Evolutionary conservation across 2,329 filamentous ascomycete species (phyloP).

Genomic region (Arthrobotrys conoides): DNA sequence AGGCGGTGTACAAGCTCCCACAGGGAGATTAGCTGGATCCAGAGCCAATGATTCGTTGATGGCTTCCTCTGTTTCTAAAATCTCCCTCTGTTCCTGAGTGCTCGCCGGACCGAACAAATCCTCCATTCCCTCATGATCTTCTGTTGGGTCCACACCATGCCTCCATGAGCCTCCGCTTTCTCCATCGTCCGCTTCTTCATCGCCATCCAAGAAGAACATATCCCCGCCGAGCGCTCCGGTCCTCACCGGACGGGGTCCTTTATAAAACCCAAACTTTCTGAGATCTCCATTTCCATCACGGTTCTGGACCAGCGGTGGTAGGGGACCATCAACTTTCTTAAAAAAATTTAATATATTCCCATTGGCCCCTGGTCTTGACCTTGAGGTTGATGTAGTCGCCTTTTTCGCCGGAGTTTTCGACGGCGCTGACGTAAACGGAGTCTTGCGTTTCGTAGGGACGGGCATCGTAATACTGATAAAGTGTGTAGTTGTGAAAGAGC

Average conservation of each 20-base stretch:
- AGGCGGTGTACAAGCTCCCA: conserved; percentile 43
- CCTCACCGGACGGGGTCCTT: conserved; percentile 42
- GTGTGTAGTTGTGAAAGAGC: conserved; percentile 9
- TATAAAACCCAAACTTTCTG: conserved; percentile 55
- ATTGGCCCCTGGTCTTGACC: conserved; percentile 37
- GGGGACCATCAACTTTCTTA: conserved; percentile 55
- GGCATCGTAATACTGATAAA: conserved; percentile 44
- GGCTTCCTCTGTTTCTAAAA: conserved; percentile 39
- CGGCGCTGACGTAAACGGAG: conserved; percentile 31
- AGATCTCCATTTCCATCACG: conserved; percentile 51
- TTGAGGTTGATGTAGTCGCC: conserved; percentile 27
- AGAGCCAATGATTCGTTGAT: conserved; percentile 18
- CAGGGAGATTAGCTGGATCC: not conserved
- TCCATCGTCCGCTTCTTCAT: conserved; percentile 29
- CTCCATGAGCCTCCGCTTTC: not conserved
- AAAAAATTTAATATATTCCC: conserved; percentile 58
- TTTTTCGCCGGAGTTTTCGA: conserved; percentile 44
- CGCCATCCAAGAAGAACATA: conserved; percentile 48
- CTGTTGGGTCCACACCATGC: not conserved
- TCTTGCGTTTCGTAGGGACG: conserved; percentile 48
- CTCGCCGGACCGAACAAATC: conserved; percentile 54
- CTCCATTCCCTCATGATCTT: conserved; percentile 37
- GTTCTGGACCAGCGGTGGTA: conserved; percentile 40
- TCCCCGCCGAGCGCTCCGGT: conserved; percentile 43
- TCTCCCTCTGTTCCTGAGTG: conserved; percentile 52